Conservation (phyloP, 306 rosid species). For the Biancaea sappan region DNA sequence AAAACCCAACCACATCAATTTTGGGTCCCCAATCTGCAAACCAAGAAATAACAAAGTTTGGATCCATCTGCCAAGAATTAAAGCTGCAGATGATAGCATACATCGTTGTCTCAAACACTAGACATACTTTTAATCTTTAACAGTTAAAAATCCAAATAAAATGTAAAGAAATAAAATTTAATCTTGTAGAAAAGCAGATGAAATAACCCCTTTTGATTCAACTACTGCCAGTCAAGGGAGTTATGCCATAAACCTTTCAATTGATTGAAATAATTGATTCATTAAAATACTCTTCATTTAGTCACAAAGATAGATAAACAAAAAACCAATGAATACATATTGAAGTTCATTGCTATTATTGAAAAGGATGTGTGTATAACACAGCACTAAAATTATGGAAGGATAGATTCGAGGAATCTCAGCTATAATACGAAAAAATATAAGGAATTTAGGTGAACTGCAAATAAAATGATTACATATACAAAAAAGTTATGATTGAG, state of each 20-base stretch:
- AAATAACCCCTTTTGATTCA: neutral
- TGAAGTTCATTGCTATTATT: neutral
- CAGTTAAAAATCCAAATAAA: neutral
- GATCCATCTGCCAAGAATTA: conserved; percentile 16
- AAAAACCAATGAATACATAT: neutral
- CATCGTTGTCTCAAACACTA: conserved; percentile 14
- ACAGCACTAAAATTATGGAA: conserved; percentile 5
- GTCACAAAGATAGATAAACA: neutral
- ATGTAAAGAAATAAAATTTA: neutral
- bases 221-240: conserved; percentile 9
- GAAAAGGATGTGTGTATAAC: conserved; percentile 6
- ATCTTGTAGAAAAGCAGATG: neutral
- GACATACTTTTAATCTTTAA: neutral
- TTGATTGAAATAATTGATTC: conserved; percentile 1
- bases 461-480: conserved; percentile 23
- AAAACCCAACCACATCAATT: conserved; percentile 96
- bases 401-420: neutral
- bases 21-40: conserved; percentile 98
- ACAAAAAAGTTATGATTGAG: conserved; percentile 24
- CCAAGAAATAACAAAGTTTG: conserved; percentile 28
- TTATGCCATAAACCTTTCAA: neutral
- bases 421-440: neutral
- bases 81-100: conserved; percentile 1
- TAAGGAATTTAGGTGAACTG: conserved; percentile 8
- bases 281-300: conserved; percentile 6